Evolutionary conservation across 768 basidiomycete species (phyloP).

Genomic region (Harrya chromipes): DNA sequence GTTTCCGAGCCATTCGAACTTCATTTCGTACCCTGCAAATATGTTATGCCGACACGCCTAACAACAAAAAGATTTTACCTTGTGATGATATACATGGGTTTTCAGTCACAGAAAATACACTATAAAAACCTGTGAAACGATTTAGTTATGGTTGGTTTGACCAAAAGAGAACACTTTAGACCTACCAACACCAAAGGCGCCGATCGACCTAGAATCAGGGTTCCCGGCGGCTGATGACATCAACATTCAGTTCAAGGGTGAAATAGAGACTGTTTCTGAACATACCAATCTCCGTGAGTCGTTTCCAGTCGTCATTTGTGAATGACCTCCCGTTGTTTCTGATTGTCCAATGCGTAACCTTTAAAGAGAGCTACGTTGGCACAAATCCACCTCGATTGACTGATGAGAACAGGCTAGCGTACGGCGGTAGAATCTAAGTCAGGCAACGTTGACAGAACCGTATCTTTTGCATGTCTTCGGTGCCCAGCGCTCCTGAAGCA

Average conservation of each 20-base stretch:
- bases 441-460: constrained; percentile 33
- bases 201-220: constrained; percentile 92
- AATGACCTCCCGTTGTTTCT: constrained; percentile 85
- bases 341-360: constrained; percentile 82
- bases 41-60: too few relatives aligned
- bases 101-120: constrained; percentile 73
- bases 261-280: not conserved
- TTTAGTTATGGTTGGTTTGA: not conserved
- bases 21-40: constrained; percentile 75
- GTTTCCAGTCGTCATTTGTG: constrained; percentile 80
- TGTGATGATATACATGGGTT: constrained; percentile 75
- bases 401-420: not conserved
- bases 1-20: constrained; percentile 89
- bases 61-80: constrained; percentile 35
- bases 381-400: too few relatives aligned
- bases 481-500: constrained; percentile 66
- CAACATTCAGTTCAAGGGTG: not conserved
- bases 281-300: constrained; percentile 85
- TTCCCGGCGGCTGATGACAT: constrained; percentile 80
- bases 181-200: constrained; percentile 85
- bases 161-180: not conserved
- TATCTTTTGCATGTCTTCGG: too few relatives aligned
- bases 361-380: not conserved
- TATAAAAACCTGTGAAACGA: constrained; percentile 54
- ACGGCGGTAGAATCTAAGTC: constrained; percentile 62